Percentiles rank a stretch among this genome's conserved stretches.
phyloP scores from a whole-genome alignment of 148 eudicot species.

The Spergularia marina region DNA sequence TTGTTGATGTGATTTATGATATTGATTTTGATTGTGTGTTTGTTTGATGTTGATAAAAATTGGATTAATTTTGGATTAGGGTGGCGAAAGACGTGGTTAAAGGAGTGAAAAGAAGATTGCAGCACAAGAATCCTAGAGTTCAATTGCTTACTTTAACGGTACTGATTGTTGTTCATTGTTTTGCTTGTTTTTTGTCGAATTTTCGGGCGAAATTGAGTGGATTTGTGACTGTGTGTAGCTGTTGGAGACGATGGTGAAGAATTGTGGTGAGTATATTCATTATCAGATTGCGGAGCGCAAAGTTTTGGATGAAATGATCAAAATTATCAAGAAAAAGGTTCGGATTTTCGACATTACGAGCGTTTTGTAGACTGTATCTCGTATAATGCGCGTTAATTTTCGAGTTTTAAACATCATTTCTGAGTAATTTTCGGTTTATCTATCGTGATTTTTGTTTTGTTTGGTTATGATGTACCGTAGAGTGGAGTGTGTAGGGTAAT shows the following conservation, averaged over 20 bases:
- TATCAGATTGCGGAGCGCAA: conserved; percentile 71
- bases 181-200: not conserved
- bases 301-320: conserved; percentile 78
- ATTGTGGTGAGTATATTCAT: conserved; percentile 88
- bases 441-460: not conserved
- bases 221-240: conserved; percentile 39
- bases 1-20: not conserved
- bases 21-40: not conserved
- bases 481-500: no score
- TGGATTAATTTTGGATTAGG: conserved; percentile 35
- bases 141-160: conserved; percentile 94
- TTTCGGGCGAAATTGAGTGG: not conserved
- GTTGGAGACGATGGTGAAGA: conserved; percentile 96
- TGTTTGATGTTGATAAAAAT: not conserved
- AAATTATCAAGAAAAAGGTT: conserved; percentile 88
- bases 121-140: conserved; percentile 82
- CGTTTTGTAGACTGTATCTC: not conserved
- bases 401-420: not conserved
- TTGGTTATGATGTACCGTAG: no score
- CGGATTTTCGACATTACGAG: not conserved
- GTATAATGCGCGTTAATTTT: not conserved
- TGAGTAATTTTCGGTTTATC: no score
- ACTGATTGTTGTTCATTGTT: conserved; percentile 2
- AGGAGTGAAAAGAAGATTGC: conserved; percentile 82
- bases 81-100: conserved; percentile 83